A percentile compares a stretch with the other conserved stretches of the same genome.
phyloP scores from a whole-genome alignment of 2,329 filamentous ascomycete genomes.

The Geosmithia putterillii region DNA sequence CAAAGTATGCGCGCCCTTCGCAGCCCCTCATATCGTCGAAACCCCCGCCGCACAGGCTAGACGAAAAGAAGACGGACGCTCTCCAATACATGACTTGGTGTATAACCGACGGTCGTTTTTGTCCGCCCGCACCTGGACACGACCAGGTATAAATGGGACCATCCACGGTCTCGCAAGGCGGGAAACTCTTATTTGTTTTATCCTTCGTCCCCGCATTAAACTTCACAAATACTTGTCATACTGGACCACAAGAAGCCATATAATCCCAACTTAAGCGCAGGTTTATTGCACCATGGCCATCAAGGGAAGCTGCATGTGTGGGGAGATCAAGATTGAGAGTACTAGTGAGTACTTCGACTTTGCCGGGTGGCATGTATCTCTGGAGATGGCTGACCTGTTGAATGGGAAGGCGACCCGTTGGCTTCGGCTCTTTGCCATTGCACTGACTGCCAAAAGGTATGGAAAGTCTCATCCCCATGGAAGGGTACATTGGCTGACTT shows the following conservation, averaged over 20 bases:
- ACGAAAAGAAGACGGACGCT: too few species aligned
- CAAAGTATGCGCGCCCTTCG: neutral
- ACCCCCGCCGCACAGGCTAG: neutral
- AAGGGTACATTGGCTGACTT: neutral
- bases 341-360: constrained; percentile 12
- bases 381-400: neutral
- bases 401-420: constrained; percentile 22
- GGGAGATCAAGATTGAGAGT: constrained; percentile 19
- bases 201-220: neutral
- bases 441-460: constrained; percentile 40
- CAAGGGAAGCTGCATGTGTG: constrained; percentile 23
- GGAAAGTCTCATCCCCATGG: neutral
- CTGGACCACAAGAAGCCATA: neutral
- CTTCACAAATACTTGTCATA: neutral
- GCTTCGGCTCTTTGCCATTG: constrained; percentile 38
- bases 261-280: neutral
- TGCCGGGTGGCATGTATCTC: neutral
- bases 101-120: too few species aligned
- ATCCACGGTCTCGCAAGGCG: neutral
- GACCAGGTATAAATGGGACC: neutral
- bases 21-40: neutral
- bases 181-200: neutral
- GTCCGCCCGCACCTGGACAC: neutral
- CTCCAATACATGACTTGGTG: too few species aligned
- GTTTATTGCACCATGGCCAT: constrained; percentile 4